phyloP scores from a whole-genome alignment of 495 filamentous ascomycete genomes.

The Chaetomidium leptoderma region DNA sequence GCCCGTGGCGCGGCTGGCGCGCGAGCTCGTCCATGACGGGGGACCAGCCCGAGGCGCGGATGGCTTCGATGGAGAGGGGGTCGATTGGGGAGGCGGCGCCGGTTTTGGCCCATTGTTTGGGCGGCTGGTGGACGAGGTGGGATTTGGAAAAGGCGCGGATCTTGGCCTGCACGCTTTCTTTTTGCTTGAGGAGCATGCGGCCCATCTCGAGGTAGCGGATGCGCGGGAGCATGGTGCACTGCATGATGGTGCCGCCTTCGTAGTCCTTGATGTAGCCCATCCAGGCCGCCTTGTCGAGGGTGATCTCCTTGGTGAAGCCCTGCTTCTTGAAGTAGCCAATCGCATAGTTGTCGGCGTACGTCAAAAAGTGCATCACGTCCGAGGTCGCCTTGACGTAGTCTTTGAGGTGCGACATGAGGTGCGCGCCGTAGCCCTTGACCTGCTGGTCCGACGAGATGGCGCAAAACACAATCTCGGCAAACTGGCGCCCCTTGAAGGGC shows the following conservation, averaged over 20 bases:
- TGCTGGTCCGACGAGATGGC: constrained; percentile 97
- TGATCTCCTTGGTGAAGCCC: constrained; percentile 98
- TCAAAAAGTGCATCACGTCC: constrained; percentile 96
- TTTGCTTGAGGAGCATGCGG: constrained; percentile 97
- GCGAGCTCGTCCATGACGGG: constrained; percentile 97
- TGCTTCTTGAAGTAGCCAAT: constrained; percentile 99
- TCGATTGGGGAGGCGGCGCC: constrained; percentile 67
- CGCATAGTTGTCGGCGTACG: constrained; percentile 97
- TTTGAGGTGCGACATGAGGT: constrained; percentile 96
- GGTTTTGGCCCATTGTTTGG: constrained; percentile 72
- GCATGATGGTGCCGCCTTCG: constrained; percentile 98
- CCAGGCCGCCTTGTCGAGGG: constrained; percentile 82
- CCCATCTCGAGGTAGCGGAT: constrained; percentile 90
- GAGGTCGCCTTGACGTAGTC: constrained; percentile 98
- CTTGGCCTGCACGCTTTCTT: constrained; percentile 89
- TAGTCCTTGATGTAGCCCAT: constrained; percentile 99
- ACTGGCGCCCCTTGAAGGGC: constrained; percentile 86
- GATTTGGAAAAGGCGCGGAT: constrained; percentile 87
- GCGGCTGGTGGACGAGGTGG: constrained; percentile 80
- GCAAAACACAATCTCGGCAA: constrained; percentile 98
- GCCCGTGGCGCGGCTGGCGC: constrained; percentile 92
- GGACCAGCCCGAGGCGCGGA: constrained; percentile 88
- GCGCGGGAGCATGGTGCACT: constrained; percentile 93
- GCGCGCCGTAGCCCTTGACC: constrained; percentile 96
- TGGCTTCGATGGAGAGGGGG: constrained; percentile 74